Percentiles rank a stretch among this genome's conserved stretches.
Conservation (phyloP, 1,139 yeast species). For the Suhomyces panamericanus region DNA sequence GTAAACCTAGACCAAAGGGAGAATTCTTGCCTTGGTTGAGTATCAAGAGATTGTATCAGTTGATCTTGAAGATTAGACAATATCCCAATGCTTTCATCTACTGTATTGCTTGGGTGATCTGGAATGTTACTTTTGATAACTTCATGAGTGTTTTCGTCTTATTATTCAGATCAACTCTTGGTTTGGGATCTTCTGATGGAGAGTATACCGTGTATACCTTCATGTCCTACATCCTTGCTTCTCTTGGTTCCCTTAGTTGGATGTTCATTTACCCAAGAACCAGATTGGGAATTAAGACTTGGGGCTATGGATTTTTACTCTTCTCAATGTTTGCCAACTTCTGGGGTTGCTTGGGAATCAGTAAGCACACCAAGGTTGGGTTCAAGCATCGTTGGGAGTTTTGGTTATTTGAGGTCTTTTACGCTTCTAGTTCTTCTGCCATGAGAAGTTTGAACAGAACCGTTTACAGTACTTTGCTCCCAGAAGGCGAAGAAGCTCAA, state of each 20-base stretch:
- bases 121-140: slow-evolving; percentile 43
- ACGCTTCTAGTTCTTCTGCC: slow-evolving; percentile 37
- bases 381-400: slow-evolving; percentile 48
- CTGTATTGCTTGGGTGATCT: slow-evolving; percentile 46
- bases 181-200: slow-evolving; percentile 40
- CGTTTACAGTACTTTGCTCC: slow-evolving; percentile 40
- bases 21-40: slow-evolving; percentile 27
- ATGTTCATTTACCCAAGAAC: slow-evolving; percentile 36
- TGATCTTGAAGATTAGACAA: slow-evolving; percentile 28
- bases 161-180: slow-evolving; percentile 44
- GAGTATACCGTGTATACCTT: slow-evolving; percentile 45
- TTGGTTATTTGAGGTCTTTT: slow-evolving; percentile 44
- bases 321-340: slow-evolving; percentile 37
- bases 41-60: slow-evolving; percentile 26
- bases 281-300: slow-evolving; percentile 28
- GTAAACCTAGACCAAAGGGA: slow-evolving; percentile 28
- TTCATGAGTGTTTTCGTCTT: slow-evolving; percentile 40
- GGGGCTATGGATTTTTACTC: slow-evolving; percentile 36
- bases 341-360: slow-evolving; percentile 47
- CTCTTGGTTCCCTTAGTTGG: slow-evolving; percentile 41
- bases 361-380: slow-evolving; percentile 28
- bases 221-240: slow-evolving; percentile 37
- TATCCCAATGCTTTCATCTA: slow-evolving; percentile 42
- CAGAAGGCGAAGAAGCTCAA: slow-evolving; percentile 47
- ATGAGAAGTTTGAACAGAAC: slow-evolving; percentile 41